Conservation (phyloP, 225 moss, liverwort and hornwort genomes). For the Straminergon stramineum region DNA sequence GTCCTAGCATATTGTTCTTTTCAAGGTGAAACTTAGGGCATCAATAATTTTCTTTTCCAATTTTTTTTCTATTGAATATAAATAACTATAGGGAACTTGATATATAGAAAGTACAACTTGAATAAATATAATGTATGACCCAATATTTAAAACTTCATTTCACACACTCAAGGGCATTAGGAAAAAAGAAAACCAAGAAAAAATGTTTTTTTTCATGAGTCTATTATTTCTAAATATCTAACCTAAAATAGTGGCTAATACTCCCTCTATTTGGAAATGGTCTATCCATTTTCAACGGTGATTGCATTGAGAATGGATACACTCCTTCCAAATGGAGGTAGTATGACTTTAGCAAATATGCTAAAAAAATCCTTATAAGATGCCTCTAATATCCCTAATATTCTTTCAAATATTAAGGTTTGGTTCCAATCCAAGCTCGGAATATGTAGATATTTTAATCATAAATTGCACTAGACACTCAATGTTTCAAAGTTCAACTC, state of each 20-base stretch:
- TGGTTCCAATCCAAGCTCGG: fast-evolving
- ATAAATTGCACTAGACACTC: background rate
- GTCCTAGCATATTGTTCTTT: fast-evolving
- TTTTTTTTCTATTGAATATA: background rate
- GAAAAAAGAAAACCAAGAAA: background rate
- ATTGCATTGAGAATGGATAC: background rate
- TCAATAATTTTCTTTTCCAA: background rate
- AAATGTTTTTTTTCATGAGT: background rate
- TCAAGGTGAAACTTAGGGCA: fast-evolving
- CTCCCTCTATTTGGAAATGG: background rate
- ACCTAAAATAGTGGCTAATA: background rate
- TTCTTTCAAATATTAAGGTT: background rate
- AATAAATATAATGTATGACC: too few relatives aligned
- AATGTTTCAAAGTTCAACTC: background rate
- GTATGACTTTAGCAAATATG: background rate
- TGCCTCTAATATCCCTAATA: too few relatives aligned
- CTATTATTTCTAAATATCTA: background rate
- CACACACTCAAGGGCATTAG: background rate
- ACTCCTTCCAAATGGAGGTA: background rate
- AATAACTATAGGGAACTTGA: background rate
- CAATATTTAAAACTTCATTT: background rate
- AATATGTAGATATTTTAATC: background rate
- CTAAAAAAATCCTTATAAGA: background rate
- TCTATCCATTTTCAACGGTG: background rate
- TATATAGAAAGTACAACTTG: too few relatives aligned